Percentiles rank a stretch among this genome's conserved stretches.
These are phyloP conservation scores for Linnemannia exigua DNA, from an alignment of 192 early-diverging fungal genomes.

Conservation along the genomic window DNA sequence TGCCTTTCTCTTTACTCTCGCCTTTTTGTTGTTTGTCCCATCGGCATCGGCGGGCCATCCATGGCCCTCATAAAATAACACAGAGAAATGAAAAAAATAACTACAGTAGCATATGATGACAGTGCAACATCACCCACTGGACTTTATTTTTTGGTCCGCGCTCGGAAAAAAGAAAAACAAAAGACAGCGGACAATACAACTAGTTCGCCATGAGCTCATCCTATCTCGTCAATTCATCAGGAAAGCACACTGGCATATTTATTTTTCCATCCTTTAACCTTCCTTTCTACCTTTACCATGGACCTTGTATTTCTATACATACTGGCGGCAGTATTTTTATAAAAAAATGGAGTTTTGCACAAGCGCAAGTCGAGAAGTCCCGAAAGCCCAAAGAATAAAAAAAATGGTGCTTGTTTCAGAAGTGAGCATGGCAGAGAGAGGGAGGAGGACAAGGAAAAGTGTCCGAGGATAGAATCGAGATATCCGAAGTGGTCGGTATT, in stretches of 20 bases:
- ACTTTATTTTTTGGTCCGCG: not conserved
- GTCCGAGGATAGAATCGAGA: not conserved
- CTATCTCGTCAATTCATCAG: not conserved
- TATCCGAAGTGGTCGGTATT: conserved; percentile 4
- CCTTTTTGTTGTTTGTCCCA: not conserved
- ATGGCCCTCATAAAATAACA: not conserved
- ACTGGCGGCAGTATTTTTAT: too few species aligned
- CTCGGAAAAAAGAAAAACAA: not conserved
- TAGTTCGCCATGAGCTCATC: not conserved
- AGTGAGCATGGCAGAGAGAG: not conserved
- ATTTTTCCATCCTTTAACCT: not conserved
- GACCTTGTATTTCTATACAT: too few species aligned
- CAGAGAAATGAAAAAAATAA: not conserved
- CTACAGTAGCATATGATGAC: not conserved
- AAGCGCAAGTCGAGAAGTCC: not conserved
- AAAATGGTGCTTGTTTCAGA: not conserved
- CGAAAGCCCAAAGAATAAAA: not conserved
- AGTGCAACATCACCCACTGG: not conserved
- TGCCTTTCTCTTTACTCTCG: not conserved
- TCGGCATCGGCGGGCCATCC: not conserved
- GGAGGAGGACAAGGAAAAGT: not conserved
- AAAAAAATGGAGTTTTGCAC: not conserved
- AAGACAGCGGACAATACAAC: not conserved
- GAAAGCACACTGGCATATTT: not conserved
- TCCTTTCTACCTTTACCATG: too few species aligned